Evolutionary conservation across 345 rosid species (phyloP), one percentile per base, ranked within the genome.

Genomic region (Corchorus olitorius): DNA sequence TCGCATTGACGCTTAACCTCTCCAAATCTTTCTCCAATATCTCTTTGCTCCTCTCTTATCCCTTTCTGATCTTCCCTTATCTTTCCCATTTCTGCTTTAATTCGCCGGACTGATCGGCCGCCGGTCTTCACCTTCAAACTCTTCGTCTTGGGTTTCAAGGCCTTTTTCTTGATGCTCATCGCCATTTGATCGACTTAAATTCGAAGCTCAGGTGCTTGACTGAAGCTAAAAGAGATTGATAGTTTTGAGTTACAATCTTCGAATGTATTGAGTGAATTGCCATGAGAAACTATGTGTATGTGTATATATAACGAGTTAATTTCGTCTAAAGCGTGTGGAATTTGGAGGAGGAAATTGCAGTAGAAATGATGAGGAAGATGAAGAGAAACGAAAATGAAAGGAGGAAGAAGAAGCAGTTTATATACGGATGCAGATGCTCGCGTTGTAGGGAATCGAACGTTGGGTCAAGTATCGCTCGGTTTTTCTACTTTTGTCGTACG

Each of bases 31-130:
- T 41, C 65, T 4, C 52, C 34, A 35, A 72, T 72, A 19, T 39
- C 4, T 34, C 65, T 72, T 27, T 72, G 75, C 65, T 72, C 19
- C 9, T 35, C 39, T 41, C 65, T 43, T 35, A 72, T 53, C 34
- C 48, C 17, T 16, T 9, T 55, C 20, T 72, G 65, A 39, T 72
- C 75, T 45, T 72, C 50, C 50, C 64, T 35, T 72, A 72, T 72
- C 75, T 56, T 43, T 16, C 64, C 64, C 65, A 56, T 72, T 14
- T 41, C 75, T 11, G n/a, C 50, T 22, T 45, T 54, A 20, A 72
- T 19, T 45, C 53, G 75, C 22, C 4, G 33, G 49, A 55, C 33
- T 45, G 35, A 62, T 43, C 3, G 33, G 49, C 37, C 33, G 27
- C 27, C 27, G 27, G 27, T 27, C 50, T 35, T 72, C 50, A 58